phyloP scores from a whole-genome alignment of 345 rosid species.

The Camelina hispida region DNA sequence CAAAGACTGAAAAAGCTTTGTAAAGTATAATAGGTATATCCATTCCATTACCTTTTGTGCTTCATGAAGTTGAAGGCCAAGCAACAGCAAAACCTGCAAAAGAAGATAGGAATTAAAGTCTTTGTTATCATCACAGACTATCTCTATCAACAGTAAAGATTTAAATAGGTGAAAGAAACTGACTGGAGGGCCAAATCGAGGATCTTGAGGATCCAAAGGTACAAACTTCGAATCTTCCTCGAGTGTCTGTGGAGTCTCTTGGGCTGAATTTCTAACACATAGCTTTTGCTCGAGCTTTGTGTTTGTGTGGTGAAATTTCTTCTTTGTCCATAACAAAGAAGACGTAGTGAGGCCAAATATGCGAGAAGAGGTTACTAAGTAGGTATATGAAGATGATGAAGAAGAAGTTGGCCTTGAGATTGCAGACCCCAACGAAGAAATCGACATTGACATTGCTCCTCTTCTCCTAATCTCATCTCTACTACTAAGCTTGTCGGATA shows the following conservation, averaged over 20 bases:
- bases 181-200: slow-evolving; percentile 85
- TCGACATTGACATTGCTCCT: slow-evolving; percentile 44
- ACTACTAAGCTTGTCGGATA: slow-evolving; percentile 16
- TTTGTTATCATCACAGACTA: slow-evolving; percentile 19
- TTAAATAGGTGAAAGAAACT: slow-evolving; percentile 55
- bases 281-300: slow-evolving; percentile 43
- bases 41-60: slow-evolving; percentile 55
- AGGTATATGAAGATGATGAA: slow-evolving; percentile 16
- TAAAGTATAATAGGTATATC: not conserved
- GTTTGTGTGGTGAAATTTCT: slow-evolving; percentile 20
- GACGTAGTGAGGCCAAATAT: slow-evolving; percentile 7
- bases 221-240: slow-evolving; percentile 90
- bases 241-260: slow-evolving; percentile 60
- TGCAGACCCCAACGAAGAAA: slow-evolving; percentile 37
- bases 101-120: not conserved
- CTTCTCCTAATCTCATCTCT: slow-evolving; percentile 26
- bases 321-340: slow-evolving; percentile 34
- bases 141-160: slow-evolving; percentile 9
- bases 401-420: slow-evolving; percentile 28
- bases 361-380: slow-evolving; percentile 4
- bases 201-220: slow-evolving; percentile 74
- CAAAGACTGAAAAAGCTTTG: slow-evolving; percentile 13
- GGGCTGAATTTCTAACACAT: slow-evolving; percentile 44
- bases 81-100: slow-evolving; percentile 71
- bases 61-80: slow-evolving; percentile 75